Evolutionary conservation across 2,329 filamentous ascomycete species (phyloP), one percentile per base, ranked within the genome.

Genomic region (Malbranchea zuffiana): DNA sequence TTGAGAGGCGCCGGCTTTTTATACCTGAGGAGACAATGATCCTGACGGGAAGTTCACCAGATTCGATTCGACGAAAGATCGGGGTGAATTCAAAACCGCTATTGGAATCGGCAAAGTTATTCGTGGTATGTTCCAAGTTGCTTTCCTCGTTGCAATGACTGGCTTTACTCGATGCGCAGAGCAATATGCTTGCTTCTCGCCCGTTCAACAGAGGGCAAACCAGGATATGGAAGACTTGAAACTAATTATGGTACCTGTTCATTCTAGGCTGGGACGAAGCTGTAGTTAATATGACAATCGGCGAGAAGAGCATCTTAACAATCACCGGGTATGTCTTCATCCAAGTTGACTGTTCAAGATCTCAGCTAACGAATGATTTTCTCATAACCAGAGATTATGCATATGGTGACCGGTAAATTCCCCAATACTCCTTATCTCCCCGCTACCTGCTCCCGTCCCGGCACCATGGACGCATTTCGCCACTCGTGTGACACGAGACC

Each of bases 21-120:
- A 18, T 39, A 7, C 15, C 21, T 19, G 4, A n/a, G 7, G 23
- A 25, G 23, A 6, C n/a, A 25, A n/a, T 25, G 23, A 6, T n/a
- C 7, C 23, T 25, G 23, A 6, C 23, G 7, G n/a, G 23, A n/a
- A n/a, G 7, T n/a, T n/a, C 23, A 6, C 23, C 23, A 94, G 87
- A 62, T 96, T 98, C 66, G 90, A 96, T 66, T 82, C 78, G 43
- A 94, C 88, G 12, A 70, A 80, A 39, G 40, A 46, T 25, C 76
- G 83, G 38, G 80, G 78, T 33, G 75, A 85, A 59, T 87, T 96
- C 55, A 66, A 75, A 44, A 81, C 77, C 45, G 56, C 62, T 41
- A 96, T 98, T 60, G 90, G 90, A 36, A 69, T 81, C 47, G 85
- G 85, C 37, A 71, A 74, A 54, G 82, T 96, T 54, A 95, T 98